Conservation (phyloP, 768 basidiomycete species). For the Asterophora parasitica region DNA sequence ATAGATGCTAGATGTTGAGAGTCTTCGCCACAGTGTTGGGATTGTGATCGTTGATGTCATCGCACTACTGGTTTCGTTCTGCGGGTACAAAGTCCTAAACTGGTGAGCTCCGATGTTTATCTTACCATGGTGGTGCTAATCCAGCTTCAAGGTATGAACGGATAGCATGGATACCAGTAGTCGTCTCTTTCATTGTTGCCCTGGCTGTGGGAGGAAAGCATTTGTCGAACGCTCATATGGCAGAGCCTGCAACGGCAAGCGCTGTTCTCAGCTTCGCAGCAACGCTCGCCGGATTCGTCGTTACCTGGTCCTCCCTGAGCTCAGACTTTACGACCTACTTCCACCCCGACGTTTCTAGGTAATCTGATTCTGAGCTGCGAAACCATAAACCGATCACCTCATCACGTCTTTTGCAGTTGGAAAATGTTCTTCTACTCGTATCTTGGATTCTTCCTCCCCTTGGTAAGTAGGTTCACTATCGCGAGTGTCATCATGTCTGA, state of each 20-base stretch:
- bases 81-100: slow-evolving; percentile 46
- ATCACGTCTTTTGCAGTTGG: slow-evolving; percentile 35
- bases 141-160: slow-evolving; percentile 56
- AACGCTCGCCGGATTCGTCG: slow-evolving; percentile 67
- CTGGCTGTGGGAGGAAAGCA: slow-evolving; percentile 73
- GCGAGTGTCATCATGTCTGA: neutral
- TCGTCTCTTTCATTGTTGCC: slow-evolving; percentile 68
- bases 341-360: slow-evolving; percentile 55
- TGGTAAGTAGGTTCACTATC: slow-evolving; percentile 24
- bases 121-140: neutral
- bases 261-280: slow-evolving; percentile 62
- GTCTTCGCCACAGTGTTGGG: slow-evolving; percentile 49
- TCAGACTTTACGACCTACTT: slow-evolving; percentile 79
- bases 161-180: slow-evolving; percentile 70
- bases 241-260: slow-evolving; percentile 48
- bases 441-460: slow-evolving; percentile 61
- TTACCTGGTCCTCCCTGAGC: slow-evolving; percentile 56
- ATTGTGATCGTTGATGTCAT: slow-evolving; percentile 74
- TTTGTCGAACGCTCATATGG: slow-evolving; percentile 43
- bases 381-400: neutral
- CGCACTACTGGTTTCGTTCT: slow-evolving; percentile 61
- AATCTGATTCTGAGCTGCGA: neutral
- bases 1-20: neutral
- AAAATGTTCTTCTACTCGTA: slow-evolving; percentile 68
- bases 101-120: slow-evolving; percentile 26